A percentile compares a stretch with the other conserved stretches of the same genome.
phyloP scores from a whole-genome alignment of 1,139 yeast genomes.

The Lodderomyces elongisporus region DNA sequence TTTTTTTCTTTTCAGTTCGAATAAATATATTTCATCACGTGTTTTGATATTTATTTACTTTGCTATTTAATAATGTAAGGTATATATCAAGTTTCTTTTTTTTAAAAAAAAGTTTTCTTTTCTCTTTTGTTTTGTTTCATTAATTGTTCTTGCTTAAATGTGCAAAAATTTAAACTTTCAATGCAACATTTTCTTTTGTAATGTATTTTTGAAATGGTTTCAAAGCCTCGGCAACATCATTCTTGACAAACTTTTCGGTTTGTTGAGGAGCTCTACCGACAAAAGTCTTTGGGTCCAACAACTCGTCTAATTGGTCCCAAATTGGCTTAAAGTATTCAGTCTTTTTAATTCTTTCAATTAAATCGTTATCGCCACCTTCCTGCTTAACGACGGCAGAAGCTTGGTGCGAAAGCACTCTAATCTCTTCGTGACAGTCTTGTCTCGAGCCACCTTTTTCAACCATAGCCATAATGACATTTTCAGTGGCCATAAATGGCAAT shows the following conservation, averaged over 20 bases:
- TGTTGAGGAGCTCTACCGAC: conserved; percentile 99
- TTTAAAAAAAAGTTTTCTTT: no score
- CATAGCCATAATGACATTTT: conserved; percentile 98
- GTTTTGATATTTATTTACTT: no score
- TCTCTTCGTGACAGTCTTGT: conserved; percentile 97
- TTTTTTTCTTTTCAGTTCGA: neutral
- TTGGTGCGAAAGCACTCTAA: conserved; percentile 93
- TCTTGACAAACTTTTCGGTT: conserved; percentile 84
- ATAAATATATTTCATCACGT: no score
- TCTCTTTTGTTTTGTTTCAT: neutral
- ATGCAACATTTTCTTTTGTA: conserved; percentile 56
- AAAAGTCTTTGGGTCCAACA: conserved; percentile 89
- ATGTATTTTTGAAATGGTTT: conserved; percentile 60
- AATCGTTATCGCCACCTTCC: conserved; percentile 97
- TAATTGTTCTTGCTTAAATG: no score
- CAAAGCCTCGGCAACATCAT: conserved; percentile 81
- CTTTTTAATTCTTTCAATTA: conserved; percentile 79
- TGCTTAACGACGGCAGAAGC: conserved; percentile 97
- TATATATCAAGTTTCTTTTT: no score
- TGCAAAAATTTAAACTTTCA: conserved; percentile 35
- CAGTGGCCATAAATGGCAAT: conserved; percentile 99
- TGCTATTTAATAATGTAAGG: no score
- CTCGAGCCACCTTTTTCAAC: conserved; percentile 96
- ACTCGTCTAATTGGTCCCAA: conserved; percentile 71
- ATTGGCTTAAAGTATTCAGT: conserved; percentile 87